Evolutionary conservation across 495 filamentous ascomycete genomes (phyloP).

Genomic region (Neurospora tetrasperma): DNA sequence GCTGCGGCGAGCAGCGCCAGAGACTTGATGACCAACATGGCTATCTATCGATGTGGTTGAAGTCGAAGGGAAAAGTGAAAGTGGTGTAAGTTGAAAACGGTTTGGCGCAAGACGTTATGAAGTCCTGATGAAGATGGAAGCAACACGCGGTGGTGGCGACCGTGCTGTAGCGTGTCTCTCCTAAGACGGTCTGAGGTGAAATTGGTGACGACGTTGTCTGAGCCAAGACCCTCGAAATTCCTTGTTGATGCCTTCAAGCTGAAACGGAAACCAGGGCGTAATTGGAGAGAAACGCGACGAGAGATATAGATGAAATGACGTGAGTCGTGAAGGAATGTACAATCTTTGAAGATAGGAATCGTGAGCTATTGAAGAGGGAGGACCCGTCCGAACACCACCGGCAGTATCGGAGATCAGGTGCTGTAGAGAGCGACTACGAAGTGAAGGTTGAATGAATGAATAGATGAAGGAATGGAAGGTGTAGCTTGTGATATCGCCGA

Average conservation of each 20-base stretch:
- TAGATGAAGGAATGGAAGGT: not conserved
- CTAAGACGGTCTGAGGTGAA: not conserved
- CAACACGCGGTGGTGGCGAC: not conserved
- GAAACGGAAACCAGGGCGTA: not conserved
- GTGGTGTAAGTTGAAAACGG: not conserved
- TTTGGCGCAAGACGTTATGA: not conserved
- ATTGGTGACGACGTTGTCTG: not conserved
- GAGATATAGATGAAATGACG: not conserved
- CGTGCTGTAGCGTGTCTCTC: not conserved
- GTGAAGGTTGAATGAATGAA: not conserved
- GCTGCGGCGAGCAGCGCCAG: conserved; percentile 16
- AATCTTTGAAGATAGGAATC: not conserved
- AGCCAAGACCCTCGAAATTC: not conserved
- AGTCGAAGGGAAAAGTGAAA: not conserved
- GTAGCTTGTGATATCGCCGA: not conserved
- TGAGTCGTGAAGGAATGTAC: not conserved
- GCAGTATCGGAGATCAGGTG: not conserved
- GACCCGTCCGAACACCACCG: not conserved
- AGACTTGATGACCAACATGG: conserved; percentile 14
- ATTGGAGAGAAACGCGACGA: not conserved
- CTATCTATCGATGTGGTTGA: not conserved
- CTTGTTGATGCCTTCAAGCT: conserved; percentile 4
- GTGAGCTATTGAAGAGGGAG: not conserved
- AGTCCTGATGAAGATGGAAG: not conserved
- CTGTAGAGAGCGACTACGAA: not conserved